phyloP scores from a whole-genome alignment of 1,284 basidiomycete species.

The Irpex rosettiformis region DNA sequence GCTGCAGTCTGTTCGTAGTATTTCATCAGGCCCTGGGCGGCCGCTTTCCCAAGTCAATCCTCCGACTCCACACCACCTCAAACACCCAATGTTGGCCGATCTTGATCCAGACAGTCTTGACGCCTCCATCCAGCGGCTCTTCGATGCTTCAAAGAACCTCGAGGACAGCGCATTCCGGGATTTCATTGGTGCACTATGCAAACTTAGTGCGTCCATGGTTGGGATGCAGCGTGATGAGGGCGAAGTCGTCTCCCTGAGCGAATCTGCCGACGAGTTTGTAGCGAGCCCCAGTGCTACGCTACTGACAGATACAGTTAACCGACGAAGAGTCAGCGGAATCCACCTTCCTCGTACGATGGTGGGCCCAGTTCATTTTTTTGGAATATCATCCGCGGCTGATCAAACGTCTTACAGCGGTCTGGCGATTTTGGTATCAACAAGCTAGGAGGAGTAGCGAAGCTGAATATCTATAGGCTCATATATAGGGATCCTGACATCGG shows the following conservation, averaged over 20 bases:
- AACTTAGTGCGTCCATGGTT: constrained; percentile 86
- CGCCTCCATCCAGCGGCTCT: constrained; percentile 72
- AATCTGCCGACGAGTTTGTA: constrained; percentile 40
- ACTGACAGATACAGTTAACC: constrained; percentile 45
- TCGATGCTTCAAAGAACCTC: constrained; percentile 80
- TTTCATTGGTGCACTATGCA: constrained; percentile 83
- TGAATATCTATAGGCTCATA: constrained; percentile 86
- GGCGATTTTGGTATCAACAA: constrained; percentile 88
- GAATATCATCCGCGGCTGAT: background rate
- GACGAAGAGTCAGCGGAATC: constrained; percentile 81
- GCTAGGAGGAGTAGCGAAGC: constrained; percentile 72
- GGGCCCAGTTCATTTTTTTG: background rate
- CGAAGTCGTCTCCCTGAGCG: constrained; percentile 30
- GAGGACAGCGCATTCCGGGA: constrained; percentile 80
- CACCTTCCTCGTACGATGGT: constrained; percentile 67
- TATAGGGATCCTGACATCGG: constrained; percentile 77
- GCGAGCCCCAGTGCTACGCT: constrained; percentile 37
- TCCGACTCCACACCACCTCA: constrained; percentile 17
- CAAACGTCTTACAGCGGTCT: constrained; percentile 52
- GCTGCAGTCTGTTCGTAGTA: constrained; percentile 33
- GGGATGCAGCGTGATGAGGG: constrained; percentile 64
- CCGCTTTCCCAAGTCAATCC: constrained; percentile 5
- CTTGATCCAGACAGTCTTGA: constrained; percentile 75
- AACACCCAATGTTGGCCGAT: constrained; percentile 68
- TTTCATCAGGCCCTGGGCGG: constrained; percentile 23